These are phyloP conservation scores for Chytriomyces sp. DNA, from an alignment of 192 early-diverging fungal species.

Conservation along the genomic window DNA sequence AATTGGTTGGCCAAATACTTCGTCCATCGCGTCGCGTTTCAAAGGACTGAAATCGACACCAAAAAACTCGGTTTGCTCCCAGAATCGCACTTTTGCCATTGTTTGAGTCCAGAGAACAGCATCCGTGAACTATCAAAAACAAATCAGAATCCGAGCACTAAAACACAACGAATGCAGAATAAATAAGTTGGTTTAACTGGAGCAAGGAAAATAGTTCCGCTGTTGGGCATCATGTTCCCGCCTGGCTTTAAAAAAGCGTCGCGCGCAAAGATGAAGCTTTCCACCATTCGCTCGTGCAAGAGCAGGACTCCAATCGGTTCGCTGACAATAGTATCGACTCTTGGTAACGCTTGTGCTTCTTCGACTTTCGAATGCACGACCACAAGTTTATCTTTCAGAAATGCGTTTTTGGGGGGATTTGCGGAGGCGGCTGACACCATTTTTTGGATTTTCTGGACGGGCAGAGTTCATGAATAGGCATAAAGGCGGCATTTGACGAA, in stretches of 20 bases:
- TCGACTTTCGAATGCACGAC: constrained; percentile 92
- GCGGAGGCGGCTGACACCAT: constrained; percentile 61
- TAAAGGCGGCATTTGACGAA: not conserved
- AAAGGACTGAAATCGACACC: constrained; percentile 90
- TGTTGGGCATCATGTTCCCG: constrained; percentile 88
- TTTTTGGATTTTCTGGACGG: constrained; percentile 74
- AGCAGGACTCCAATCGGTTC: constrained; percentile 98
- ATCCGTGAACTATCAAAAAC: constrained; percentile 51
- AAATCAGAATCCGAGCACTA: not conserved
- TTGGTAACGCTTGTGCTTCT: constrained; percentile 67
- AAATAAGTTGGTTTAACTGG: constrained; percentile 59
- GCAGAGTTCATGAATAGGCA: not conserved
- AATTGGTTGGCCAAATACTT: constrained; percentile 89
- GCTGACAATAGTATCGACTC: constrained; percentile 93
- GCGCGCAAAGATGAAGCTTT: constrained; percentile 83
- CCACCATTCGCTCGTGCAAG: constrained; percentile 97
- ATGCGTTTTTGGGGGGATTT: constrained; percentile 66
- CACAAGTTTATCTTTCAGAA: constrained; percentile 77
- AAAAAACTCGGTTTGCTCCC: constrained; percentile 87
- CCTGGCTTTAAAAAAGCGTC: constrained; percentile 92
- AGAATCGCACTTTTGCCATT: constrained; percentile 81
- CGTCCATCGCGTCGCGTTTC: constrained; percentile 81
- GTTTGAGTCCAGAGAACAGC: constrained; percentile 88
- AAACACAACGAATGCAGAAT: not conserved
- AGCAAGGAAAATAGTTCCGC: constrained; percentile 87